These are phyloP conservation scores for Vitis rupestris DNA, from an alignment of 164 flowering plant genomes.

Conservation along the genomic window DNA sequence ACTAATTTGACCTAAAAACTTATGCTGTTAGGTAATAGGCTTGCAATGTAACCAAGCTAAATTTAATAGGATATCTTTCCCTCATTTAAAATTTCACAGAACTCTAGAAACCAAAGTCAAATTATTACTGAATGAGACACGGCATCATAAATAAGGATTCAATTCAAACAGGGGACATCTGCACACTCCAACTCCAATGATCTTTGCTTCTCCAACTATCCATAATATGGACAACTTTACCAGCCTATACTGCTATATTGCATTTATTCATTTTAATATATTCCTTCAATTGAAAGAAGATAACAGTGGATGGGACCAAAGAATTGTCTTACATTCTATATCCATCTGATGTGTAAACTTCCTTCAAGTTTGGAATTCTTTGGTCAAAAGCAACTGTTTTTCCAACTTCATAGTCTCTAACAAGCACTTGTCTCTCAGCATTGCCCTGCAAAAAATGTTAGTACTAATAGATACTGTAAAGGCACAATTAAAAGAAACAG, in stretches of 20 bases:
- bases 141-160: too few relatives aligned
- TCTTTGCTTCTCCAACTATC: neutral
- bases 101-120: too few relatives aligned
- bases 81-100: too few relatives aligned
- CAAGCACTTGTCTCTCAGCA: slow-evolving; percentile 96
- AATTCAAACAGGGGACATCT: too few relatives aligned
- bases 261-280: neutral
- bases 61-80: too few relatives aligned
- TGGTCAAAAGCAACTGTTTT: slow-evolving; percentile 76
- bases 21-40: too few relatives aligned
- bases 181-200: neutral
- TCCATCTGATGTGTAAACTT: slow-evolving; percentile 82
- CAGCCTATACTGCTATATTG: neutral
- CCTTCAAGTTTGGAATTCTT: slow-evolving; percentile 73
- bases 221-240: neutral
- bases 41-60: too few relatives aligned
- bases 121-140: too few relatives aligned
- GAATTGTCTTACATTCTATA: slow-evolving; percentile 63
- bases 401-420: slow-evolving; percentile 71
- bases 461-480: neutral
- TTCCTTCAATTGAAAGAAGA: too few relatives aligned
- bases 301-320: neutral
- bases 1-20: too few relatives aligned
- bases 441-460: slow-evolving; percentile 38
- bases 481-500: neutral